These are phyloP conservation scores for Beauveria sp. DNA, from an alignment of 2,329 filamentous ascomycete species.

Conservation along the genomic window DNA sequence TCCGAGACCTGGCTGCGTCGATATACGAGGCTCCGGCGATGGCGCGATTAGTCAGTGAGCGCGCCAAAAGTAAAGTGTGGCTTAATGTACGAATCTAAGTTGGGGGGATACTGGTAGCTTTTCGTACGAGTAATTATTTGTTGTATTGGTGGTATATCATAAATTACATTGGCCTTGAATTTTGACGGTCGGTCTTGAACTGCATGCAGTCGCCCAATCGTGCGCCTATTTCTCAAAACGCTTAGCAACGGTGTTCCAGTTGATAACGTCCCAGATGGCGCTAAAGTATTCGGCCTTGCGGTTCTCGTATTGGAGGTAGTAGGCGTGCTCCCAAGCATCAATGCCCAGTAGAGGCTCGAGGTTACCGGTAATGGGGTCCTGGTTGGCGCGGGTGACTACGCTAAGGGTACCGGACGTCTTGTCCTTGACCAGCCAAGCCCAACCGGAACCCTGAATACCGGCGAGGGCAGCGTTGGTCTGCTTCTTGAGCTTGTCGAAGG, in stretches of 20 bases:
- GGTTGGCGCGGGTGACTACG: conserved; percentile 71
- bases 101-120: no score
- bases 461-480: conserved; percentile 62
- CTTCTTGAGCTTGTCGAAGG: conserved; percentile 55
- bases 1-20: background rate
- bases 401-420: conserved; percentile 52
- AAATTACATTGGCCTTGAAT: conserved; percentile 1
- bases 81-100: no score
- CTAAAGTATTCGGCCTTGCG: conserved; percentile 94
- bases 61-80: no score
- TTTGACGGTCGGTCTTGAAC: background rate
- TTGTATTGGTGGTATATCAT: conserved; percentile 7
- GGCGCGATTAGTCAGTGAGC: background rate
- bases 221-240: conserved; percentile 50
- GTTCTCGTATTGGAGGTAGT: conserved; percentile 95
- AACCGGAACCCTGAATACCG: conserved; percentile 77
- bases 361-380: conserved; percentile 81
- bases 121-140: background rate
- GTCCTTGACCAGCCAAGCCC: conserved; percentile 82
- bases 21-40: background rate
- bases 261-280: conserved; percentile 89
- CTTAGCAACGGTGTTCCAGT: conserved; percentile 86
- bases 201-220: background rate
- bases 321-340: conserved; percentile 94
- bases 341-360: conserved; percentile 78